Base-by-base conservation (phyloP, 2,329 filamentous ascomycete genomes). In the Metarhizium anisopliae region DNA sequence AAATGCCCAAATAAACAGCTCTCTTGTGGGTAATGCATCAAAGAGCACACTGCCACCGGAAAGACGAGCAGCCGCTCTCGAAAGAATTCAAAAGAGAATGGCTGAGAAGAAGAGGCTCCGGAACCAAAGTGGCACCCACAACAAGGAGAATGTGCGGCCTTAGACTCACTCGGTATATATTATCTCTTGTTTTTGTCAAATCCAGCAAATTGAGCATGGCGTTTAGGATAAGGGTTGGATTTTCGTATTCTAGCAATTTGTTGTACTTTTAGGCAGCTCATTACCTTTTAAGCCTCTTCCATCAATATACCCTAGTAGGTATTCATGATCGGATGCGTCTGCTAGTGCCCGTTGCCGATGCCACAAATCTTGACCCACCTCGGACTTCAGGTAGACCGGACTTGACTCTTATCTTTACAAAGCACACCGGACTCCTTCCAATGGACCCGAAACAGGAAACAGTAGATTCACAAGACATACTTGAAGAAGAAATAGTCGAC, bases 401-500 rank as follows among this genome's bases (percentile, higher is more conserved):
- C 25, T 47, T 36, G 36, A 35, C 43, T 42, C 3, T 30, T 13
- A 32, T 49, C 32, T 54, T 29, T 42, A 30, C 18, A 30, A 30
- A 25, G 4, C 45, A n/a, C 58, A 56, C 42, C 29, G 56, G 32
- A 35, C 32, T 35, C 32, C 45, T 52, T 49, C 45, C 58, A 30
- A 71, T 70, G 68, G 62, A 62, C 58, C 59, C 64, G 25, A 54
- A 59, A 40, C 55, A 59, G 13, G 40, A 58, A 32, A 32, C 49
- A 54, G 58, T 56, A 7, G 61, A 60, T 35, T 59, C 67, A 36
- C 62, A 66, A 3, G 60, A 60, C 13, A 66, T 73, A 32, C 61
- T 72, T n/a, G 69, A 76, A 58, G 66, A 78, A 67, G 83, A 88
- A 67, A 82, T 89, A 59, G 70, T 71, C 7, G 74, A 79, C 20